phyloP scores from a whole-genome alignment of 2,329 filamentous ascomycete species.

The Dactylellina drechsleri region DNA sequence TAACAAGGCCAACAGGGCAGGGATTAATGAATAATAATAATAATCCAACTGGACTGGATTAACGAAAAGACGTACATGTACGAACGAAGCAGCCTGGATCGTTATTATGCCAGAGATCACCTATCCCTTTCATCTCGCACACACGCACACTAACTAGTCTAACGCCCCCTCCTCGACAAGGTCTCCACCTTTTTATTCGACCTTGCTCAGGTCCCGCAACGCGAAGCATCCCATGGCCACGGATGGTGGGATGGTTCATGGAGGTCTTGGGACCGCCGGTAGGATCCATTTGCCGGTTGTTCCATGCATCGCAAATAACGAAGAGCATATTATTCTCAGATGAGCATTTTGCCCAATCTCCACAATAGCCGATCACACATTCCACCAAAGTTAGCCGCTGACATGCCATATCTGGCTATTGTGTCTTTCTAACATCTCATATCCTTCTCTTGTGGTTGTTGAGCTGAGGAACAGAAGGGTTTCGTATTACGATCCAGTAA shows the following conservation, averaged over 20 bases:
- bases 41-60: constrained; percentile 14
- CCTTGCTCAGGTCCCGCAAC: constrained; percentile 31
- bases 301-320: constrained; percentile 41
- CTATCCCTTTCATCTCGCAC: constrained; percentile 42
- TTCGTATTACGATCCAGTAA: constrained; percentile 46
- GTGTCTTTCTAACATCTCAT: constrained; percentile 36
- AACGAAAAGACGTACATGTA: constrained; percentile 13
- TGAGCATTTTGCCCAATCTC: constrained; percentile 57
- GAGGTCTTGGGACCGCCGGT: constrained; percentile 45
- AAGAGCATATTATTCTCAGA: constrained; percentile 1
- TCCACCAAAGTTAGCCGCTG: constrained; percentile 44
- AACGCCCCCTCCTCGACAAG: constrained; percentile 36
- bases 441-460: not conserved
- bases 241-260: constrained; percentile 52
- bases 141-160: constrained; percentile 17
- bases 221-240: constrained; percentile 55
- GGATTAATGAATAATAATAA: constrained; percentile 36
- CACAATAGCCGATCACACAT: constrained; percentile 53
- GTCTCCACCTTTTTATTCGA: constrained; percentile 37
- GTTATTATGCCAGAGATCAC: constrained; percentile 38
- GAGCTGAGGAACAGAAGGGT: constrained; percentile 19
- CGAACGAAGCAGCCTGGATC: constrained; percentile 46
- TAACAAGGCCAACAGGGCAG: constrained; percentile 48
- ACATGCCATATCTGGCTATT: constrained; percentile 54
- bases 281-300: constrained; percentile 48